These are phyloP conservation scores for Apiospora phragmitis DNA, from an alignment of 2,329 filamentous ascomycete genomes.

Conservation along the genomic window DNA sequence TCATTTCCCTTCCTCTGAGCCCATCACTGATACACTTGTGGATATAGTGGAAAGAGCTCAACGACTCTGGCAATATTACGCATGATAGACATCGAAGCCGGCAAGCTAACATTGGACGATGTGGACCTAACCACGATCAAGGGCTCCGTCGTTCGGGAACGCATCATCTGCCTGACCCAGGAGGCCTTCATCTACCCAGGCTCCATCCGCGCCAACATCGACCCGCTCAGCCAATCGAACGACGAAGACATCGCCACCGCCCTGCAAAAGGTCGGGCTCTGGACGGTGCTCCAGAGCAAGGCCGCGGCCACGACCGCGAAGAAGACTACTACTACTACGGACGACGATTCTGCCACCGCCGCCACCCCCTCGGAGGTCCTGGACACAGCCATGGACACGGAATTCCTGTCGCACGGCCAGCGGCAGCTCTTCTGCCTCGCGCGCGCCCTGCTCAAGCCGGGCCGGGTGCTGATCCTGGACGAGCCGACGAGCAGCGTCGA, in stretches of 20 bases:
- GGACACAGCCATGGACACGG: slow-evolving; percentile 12
- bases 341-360: slow-evolving; percentile 40
- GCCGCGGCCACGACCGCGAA: slow-evolving; percentile 43
- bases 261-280: slow-evolving; percentile 16
- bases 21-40: not conserved
- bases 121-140: slow-evolving; percentile 14
- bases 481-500: slow-evolving; percentile 38
- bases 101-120: slow-evolving; percentile 16
- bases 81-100: slow-evolving; percentile 14
- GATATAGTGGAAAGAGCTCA: slow-evolving; percentile 22
- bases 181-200: slow-evolving; percentile 18
- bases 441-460: slow-evolving; percentile 61
- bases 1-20: too few species aligned
- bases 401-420: slow-evolving; percentile 56
- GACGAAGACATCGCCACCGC: slow-evolving; percentile 13
- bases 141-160: slow-evolving; percentile 13
- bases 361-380: slow-evolving; percentile 27
- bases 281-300: slow-evolving; percentile 13
- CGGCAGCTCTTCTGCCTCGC: slow-evolving; percentile 65
- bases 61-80: slow-evolving; percentile 15
- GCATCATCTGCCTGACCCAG: slow-evolving; percentile 17
- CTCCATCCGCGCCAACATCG: slow-evolving; percentile 15
- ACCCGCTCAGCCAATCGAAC: slow-evolving; percentile 6
- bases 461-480: slow-evolving; percentile 63
- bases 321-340: not conserved